Evolutionary conservation across 768 basidiomycete genomes (phyloP).

Genomic region (Lenzites betulinus): DNA sequence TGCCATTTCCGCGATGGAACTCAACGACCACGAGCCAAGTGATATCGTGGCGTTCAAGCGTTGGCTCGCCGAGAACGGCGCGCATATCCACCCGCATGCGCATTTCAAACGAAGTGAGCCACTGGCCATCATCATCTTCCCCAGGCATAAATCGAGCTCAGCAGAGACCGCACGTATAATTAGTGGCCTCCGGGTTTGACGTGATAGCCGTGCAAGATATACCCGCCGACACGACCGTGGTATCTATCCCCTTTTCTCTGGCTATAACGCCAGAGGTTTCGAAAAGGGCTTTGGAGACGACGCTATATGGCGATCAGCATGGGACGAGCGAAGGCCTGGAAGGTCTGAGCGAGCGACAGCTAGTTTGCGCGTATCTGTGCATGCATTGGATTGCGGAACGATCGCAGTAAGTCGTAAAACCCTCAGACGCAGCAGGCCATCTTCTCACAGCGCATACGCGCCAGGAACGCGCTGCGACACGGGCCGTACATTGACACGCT

Average conservation of each 20-base stretch:
- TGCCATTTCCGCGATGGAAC: background rate
- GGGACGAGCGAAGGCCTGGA: slow-evolving; percentile 21
- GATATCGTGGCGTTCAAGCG: slow-evolving; percentile 38
- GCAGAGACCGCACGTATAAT: background rate
- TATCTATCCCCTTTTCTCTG: slow-evolving; percentile 68
- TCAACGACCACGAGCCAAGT: slow-evolving; percentile 14
- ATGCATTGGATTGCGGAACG: slow-evolving; percentile 58
- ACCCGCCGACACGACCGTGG: slow-evolving; percentile 52
- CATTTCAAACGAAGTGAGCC: slow-evolving; percentile 49
- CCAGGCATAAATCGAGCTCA: slow-evolving; percentile 3
- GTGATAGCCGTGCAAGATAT: slow-evolving; percentile 53
- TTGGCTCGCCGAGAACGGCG: slow-evolving; percentile 55
- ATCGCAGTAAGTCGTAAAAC: slow-evolving; percentile 30
- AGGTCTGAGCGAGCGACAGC: slow-evolving; percentile 64
- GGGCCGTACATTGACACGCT: slow-evolving; percentile 67
- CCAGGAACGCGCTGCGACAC: slow-evolving; percentile 38
- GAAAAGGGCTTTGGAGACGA: slow-evolving; percentile 40
- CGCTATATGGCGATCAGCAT: slow-evolving; percentile 37
- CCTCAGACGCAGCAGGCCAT: background rate
- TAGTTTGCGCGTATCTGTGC: slow-evolving; percentile 65
- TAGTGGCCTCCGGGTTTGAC: slow-evolving; percentile 43
- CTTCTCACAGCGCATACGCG: background rate
- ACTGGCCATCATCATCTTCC: background rate
- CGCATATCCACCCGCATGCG: slow-evolving; percentile 50
- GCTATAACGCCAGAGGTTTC: slow-evolving; percentile 60